These are phyloP conservation scores for Thielaviopsis musarum DNA, from an alignment of 2,329 filamentous ascomycete species.

Conservation along the genomic window DNA sequence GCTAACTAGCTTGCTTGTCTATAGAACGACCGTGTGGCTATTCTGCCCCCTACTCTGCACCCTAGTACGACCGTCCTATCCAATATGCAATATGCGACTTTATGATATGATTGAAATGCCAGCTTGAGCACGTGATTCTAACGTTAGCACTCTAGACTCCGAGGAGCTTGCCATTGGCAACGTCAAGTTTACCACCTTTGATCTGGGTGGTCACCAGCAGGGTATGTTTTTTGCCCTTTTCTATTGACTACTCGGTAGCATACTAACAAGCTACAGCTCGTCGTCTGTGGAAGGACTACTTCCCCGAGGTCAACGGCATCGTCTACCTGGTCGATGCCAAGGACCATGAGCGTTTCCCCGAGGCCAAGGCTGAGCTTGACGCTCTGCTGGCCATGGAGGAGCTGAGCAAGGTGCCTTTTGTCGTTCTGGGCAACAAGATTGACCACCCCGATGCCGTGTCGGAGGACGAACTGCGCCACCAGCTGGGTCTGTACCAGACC, in stretches of 20 bases:
- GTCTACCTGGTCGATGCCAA: constrained; percentile 97
- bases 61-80: constrained; percentile 46
- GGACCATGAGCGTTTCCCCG: constrained; percentile 83
- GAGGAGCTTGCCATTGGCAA: constrained; percentile 88
- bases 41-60: constrained; percentile 79
- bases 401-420: constrained; percentile 84
- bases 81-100: not conserved
- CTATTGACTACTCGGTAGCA: not conserved
- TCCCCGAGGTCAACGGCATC: constrained; percentile 89
- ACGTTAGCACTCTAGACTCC: constrained; percentile 38
- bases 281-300: constrained; percentile 92
- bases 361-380: constrained; percentile 95
- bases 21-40: constrained; percentile 82
- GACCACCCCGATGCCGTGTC: constrained; percentile 91
- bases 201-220: constrained; percentile 86
- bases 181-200: constrained; percentile 87
- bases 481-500: constrained; percentile 87
- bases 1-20: constrained; percentile 1
- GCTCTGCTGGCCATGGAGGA: constrained; percentile 94
- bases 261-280: constrained; percentile 39
- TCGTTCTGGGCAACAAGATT: constrained; percentile 98
- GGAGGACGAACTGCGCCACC: constrained; percentile 86
- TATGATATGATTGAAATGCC: not conserved
- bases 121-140: not conserved
- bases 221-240: constrained; percentile 29